Conservation (phyloP, 2,329 filamentous ascomycete species). For the Pleoardoris graminearum region DNA sequence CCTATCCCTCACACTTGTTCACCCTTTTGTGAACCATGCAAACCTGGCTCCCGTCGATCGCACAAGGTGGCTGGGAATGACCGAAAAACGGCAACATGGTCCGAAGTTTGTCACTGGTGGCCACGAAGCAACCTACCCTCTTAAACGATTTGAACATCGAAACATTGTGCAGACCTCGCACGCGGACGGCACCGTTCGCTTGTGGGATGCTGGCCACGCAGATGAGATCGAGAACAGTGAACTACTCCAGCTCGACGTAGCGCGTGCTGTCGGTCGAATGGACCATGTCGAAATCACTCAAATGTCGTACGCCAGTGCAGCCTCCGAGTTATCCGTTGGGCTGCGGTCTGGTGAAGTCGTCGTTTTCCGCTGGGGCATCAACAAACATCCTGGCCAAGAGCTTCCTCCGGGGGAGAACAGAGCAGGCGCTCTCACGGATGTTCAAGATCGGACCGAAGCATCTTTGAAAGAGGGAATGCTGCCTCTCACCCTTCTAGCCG, state of each 20-base stretch:
- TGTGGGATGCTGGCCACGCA: conserved; percentile 90
- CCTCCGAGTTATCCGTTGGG: conserved; percentile 83
- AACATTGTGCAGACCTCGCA: conserved; percentile 87
- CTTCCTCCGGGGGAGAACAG: conserved; percentile 55
- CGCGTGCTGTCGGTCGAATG: conserved; percentile 77
- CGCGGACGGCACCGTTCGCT: conserved; percentile 84
- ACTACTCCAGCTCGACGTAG: conserved; percentile 83
- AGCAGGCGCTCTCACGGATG: conserved; percentile 66
- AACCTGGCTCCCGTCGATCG: conserved; percentile 75
- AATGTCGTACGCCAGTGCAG: conserved; percentile 79
- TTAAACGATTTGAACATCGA: conserved; percentile 78
- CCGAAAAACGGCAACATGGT: conserved; percentile 79
- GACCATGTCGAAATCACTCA: conserved; percentile 75
- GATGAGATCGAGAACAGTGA: conserved; percentile 90
- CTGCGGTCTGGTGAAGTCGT: conserved; percentile 81
- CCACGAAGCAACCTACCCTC: conserved; percentile 67
- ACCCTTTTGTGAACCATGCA: conserved; percentile 80
- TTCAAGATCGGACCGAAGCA: conserved; percentile 72
- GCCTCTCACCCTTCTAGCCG: conserved; percentile 79
- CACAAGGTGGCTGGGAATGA: conserved; percentile 84
- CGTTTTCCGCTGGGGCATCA: conserved; percentile 85
- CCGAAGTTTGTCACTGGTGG: conserved; percentile 80
- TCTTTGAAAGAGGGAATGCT: conserved; percentile 77
- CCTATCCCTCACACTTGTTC: conserved; percentile 81
- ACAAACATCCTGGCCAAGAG: conserved; percentile 71